Evolutionary conservation across 2,329 filamentous ascomycete genomes (phyloP).

Genomic region (Penicillium nordicum): DNA sequence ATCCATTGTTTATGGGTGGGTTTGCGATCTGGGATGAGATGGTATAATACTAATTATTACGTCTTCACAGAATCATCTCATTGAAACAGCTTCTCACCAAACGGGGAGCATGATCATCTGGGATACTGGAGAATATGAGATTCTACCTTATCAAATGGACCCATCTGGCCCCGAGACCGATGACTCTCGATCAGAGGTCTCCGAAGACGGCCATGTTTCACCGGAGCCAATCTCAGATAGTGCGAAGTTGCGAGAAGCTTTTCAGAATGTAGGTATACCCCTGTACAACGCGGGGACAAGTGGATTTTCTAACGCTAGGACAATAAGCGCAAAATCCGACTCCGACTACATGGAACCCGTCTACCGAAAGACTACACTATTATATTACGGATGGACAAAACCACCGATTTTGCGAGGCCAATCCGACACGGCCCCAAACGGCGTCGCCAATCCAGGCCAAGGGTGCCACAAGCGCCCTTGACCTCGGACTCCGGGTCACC

Average conservation of each 20-base stretch:
- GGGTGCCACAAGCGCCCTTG: constrained; percentile 3
- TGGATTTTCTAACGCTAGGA: background rate
- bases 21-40: background rate
- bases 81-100: constrained; percentile 54
- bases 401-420: constrained; percentile 15
- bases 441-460: constrained; percentile 6
- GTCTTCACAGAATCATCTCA: constrained; percentile 53
- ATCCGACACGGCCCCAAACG: constrained; percentile 20
- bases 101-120: constrained; percentile 61
- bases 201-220: constrained; percentile 2
- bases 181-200: constrained; percentile 25
- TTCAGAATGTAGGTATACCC: constrained; percentile 39
- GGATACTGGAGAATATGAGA: constrained; percentile 59
- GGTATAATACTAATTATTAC: background rate
- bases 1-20: constrained; percentile 59
- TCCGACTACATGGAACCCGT: constrained; percentile 54
- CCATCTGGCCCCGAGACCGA: constrained; percentile 37
- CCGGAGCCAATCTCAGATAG: constrained; percentile 29
- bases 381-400: constrained; percentile 48
- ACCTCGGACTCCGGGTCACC: constrained; percentile 23
- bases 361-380: constrained; percentile 55
- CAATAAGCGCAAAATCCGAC: constrained; percentile 52
- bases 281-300: background rate
- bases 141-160: constrained; percentile 47
- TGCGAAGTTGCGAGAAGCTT: constrained; percentile 51